Conservation (phyloP, 192 early-diverging fungal species). For the Rhizophagus sp. region DNA sequence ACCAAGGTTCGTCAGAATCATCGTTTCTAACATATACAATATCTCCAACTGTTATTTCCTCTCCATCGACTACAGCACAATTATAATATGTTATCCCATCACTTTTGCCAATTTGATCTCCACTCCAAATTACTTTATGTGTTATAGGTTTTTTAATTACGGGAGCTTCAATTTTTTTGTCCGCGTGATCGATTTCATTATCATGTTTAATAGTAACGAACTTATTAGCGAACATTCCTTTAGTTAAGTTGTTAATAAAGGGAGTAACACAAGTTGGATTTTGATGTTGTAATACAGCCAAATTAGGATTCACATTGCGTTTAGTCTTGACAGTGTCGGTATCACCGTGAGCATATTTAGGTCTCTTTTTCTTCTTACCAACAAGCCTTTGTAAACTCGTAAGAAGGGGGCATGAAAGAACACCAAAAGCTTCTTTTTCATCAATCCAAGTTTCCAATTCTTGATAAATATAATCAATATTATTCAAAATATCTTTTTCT, state of each 20-base stretch:
- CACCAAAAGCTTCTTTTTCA: conserved; percentile 17
- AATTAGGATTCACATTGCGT: conserved; percentile 30
- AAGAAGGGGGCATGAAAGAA: conserved; percentile 21
- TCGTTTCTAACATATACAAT: neutral
- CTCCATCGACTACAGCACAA: conserved; percentile 35
- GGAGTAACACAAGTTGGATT: neutral
- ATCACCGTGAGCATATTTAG: neutral
- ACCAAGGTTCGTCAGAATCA: conserved; percentile 34
- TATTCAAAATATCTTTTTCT: conserved; percentile 29
- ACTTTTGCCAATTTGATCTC: neutral
- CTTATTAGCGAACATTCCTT: neutral
- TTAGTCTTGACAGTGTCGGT: conserved; percentile 23
- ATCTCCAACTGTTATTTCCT: neutral
- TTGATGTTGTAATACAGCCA: neutral
- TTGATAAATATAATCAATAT: conserved; percentile 27
- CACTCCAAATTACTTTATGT: neutral
- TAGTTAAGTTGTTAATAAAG: conserved; percentile 25
- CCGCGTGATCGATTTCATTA: neutral
- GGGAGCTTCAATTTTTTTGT: neutral
- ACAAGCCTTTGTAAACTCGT: neutral
- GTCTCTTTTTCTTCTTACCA: neutral
- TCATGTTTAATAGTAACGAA: neutral
- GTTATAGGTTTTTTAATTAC: conserved; percentile 1
- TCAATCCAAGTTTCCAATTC: conserved; percentile 21
- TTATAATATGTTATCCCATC: neutral